Evolutionary conservation across 2,329 filamentous ascomycete species (phyloP).

Genomic region (Neonectria coccinea): DNA sequence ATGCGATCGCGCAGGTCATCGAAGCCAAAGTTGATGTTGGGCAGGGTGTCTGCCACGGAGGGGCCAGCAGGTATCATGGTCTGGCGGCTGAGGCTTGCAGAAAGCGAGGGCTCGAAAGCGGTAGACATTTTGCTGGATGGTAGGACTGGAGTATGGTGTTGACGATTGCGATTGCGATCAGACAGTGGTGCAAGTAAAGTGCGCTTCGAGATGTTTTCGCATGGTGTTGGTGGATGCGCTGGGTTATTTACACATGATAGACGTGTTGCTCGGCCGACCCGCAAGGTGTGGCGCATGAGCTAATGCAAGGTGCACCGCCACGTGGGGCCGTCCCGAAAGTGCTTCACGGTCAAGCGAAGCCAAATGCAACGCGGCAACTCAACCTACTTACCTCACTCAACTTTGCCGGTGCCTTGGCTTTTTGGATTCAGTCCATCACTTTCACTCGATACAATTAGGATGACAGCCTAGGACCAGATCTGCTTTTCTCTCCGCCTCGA

Average conservation of each 20-base stretch:
- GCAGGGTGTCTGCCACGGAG: slow-evolving; percentile 82
- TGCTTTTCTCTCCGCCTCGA: slow-evolving; percentile 33
- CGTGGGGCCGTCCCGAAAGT: slow-evolving; percentile 41
- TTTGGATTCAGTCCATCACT: background rate
- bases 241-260: slow-evolving; percentile 37
- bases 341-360: slow-evolving; percentile 33
- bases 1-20: slow-evolving; percentile 95
- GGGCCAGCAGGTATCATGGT: slow-evolving; percentile 69
- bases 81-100: slow-evolving; percentile 70
- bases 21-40: slow-evolving; percentile 94
- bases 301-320: slow-evolving; percentile 42
- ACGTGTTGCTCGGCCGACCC: slow-evolving; percentile 49
- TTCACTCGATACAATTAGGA: slow-evolving; percentile 22
- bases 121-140: slow-evolving; percentile 60
- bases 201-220: slow-evolving; percentile 3
- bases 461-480: slow-evolving; percentile 33
- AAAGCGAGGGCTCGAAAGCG: slow-evolving; percentile 77
- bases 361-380: slow-evolving; percentile 14
- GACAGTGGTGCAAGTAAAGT: background rate
- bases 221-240: slow-evolving; percentile 19
- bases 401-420: slow-evolving; percentile 19
- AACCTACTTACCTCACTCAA: slow-evolving; percentile 13
- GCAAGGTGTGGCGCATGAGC: slow-evolving; percentile 40
- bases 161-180: slow-evolving; percentile 7
- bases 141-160: background rate